These are phyloP conservation scores for Ceratobasidium sp. DNA, from an alignment of 1,284 basidiomycete species.

Conservation along the genomic window DNA sequence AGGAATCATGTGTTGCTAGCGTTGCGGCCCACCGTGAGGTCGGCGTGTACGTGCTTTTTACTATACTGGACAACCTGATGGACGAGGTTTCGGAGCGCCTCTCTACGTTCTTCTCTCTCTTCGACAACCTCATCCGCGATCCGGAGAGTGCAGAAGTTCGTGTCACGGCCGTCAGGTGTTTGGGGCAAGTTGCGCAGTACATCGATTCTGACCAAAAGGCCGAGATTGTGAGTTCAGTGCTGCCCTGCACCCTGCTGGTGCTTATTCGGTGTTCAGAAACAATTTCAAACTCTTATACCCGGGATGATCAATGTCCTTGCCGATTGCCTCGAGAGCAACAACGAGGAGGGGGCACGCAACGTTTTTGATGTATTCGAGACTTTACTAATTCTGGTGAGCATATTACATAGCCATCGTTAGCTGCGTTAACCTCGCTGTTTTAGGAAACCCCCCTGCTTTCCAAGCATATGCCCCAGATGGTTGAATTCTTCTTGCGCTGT, in stretches of 20 bases:
- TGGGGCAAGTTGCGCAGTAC: constrained; percentile 95
- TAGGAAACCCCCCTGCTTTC: constrained; percentile 94
- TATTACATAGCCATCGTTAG: constrained; percentile 4
- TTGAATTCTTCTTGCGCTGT: constrained; percentile 88
- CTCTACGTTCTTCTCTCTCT: constrained; percentile 84
- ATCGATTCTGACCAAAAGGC: constrained; percentile 89
- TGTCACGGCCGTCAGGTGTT: constrained; percentile 87
- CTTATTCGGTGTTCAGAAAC: constrained; percentile 65
- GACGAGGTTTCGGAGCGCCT: constrained; percentile 87
- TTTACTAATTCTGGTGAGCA: constrained; percentile 85
- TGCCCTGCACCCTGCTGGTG: constrained; percentile 5
- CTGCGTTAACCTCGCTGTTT: constrained; percentile 37
- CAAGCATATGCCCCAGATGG: constrained; percentile 89
- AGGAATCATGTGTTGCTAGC: constrained; percentile 79
- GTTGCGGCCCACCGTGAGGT: constrained; percentile 87
- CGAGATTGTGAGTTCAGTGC: constrained; percentile 75
- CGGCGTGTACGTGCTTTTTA: constrained; percentile 91
- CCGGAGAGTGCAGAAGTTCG: constrained; percentile 92
- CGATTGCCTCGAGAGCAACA: constrained; percentile 83
- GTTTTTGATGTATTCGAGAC: constrained; percentile 98
- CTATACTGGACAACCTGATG: constrained; percentile 91
- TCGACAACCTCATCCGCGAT: constrained; percentile 83
- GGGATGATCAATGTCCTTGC: constrained; percentile 92
- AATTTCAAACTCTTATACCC: constrained; percentile 91
- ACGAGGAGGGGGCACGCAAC: constrained; percentile 88